Evolutionary conservation across 805 yeast genomes (phyloP).

Genomic region (Maudiozyma bulderi): DNA sequence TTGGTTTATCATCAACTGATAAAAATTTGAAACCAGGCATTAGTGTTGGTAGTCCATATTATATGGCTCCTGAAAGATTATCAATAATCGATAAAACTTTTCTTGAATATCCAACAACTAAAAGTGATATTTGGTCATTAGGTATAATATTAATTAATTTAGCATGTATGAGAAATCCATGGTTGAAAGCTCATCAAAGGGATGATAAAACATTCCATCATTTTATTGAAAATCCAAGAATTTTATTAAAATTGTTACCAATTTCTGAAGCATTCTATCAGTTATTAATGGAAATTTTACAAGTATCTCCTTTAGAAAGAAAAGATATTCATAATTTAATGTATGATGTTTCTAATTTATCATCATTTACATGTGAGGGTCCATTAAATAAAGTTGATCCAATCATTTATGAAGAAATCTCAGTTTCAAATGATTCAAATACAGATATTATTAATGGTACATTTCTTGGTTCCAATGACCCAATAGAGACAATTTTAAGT

Average conservation of each 20-base stretch:
- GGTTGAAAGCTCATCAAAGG: slow-evolving; percentile 66
- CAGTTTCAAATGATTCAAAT: background rate
- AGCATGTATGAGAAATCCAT: slow-evolving; percentile 78
- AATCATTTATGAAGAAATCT: background rate
- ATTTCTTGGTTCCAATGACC: background rate
- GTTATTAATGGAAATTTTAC: slow-evolving; percentile 34
- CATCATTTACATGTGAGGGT: slow-evolving; percentile 21
- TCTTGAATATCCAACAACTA: slow-evolving; percentile 45
- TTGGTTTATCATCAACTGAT: slow-evolving; percentile 72
- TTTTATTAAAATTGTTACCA: slow-evolving; percentile 62
- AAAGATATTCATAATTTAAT: slow-evolving; percentile 15
- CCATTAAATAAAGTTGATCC: slow-evolving; percentile 19
- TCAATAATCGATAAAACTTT: background rate
- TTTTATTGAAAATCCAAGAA: slow-evolving; percentile 44
- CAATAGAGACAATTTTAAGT: background rate
- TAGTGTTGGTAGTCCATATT: slow-evolving; percentile 80
- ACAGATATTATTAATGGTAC: background rate
- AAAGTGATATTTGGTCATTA: slow-evolving; percentile 83
- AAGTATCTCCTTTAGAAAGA: slow-evolving; percentile 29
- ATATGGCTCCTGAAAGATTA: slow-evolving; percentile 83
- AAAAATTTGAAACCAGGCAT: slow-evolving; percentile 52
- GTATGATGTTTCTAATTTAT: slow-evolving; percentile 16
- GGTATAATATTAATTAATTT: slow-evolving; percentile 74
- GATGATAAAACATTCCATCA: slow-evolving; percentile 58
- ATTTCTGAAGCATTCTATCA: slow-evolving; percentile 52